Evolutionary conservation across 2,329 filamentous ascomycete species (phyloP), one percentile per base, ranked within the genome.

Genomic region (Nigrospora sphaerica): DNA sequence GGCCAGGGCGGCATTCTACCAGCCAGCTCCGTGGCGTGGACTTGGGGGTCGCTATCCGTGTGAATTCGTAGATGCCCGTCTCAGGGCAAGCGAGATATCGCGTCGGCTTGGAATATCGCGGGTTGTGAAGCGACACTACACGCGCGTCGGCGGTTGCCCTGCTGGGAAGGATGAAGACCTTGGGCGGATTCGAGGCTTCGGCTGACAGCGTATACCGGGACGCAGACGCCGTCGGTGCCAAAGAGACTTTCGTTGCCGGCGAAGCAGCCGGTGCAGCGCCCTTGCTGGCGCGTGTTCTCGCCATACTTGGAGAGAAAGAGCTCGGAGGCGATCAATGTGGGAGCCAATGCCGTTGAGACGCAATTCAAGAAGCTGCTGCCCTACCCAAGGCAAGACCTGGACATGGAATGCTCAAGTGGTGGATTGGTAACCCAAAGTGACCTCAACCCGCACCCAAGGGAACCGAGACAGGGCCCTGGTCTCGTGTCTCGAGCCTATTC

Each of bases 41-140:
- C 45, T 72, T 75, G 11, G 78, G 74, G 1, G 74, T 70, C 2
- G 73, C 62, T 50, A 84, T 70, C 54, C 68, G 75, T 33, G 73
- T 84, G 58, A 86, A 82, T 56, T 86, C 83, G 67, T 80, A 82
- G 49, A 85, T 73, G 46, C 81, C 82, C 1, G 72, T 73, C 43
- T 78, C 63, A 3, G 80, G 79, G 53, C 82, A 85, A 32, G 80
- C 70, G 13, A 86, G 69, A 58, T 83, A 86, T 54, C 81, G 74
- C 7, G 75, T 71, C 3, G 78, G 74, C 32, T 69, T 73, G 16
- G 63, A 62, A 54, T 74, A 73, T 56, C 79, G 73, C 4, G 82
- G 81, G 53, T 85, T 74, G 17, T 76, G 73, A 34, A 86, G 70
- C 1, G 75, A 77, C 44, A 83, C 67, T 45, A 86, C 76, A 45